Conservation (phyloP, 257 asterid genomes). For the Nicotiana tabacum region DNA sequence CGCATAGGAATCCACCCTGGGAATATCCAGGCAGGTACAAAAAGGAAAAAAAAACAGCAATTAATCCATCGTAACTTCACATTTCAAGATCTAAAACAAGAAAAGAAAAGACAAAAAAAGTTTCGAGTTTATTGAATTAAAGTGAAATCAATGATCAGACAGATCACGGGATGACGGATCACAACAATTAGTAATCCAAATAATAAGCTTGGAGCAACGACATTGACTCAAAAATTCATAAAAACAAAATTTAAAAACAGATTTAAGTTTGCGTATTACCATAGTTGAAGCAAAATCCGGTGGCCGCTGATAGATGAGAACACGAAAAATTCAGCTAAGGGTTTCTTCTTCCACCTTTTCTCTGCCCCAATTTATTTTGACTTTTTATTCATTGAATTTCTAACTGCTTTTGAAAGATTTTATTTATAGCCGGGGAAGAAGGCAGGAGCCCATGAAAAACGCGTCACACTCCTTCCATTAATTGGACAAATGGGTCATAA, state of each 20-base stretch:
- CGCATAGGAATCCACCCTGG: no score
- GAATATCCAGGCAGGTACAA: no score
- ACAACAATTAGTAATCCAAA: background rate
- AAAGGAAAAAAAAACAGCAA: background rate
- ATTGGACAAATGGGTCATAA: background rate
- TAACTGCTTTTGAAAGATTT: background rate
- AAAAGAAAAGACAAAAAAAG: background rate
- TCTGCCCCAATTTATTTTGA: background rate
- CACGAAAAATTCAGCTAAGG: background rate
- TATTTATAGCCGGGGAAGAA: background rate
- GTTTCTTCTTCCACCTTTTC: background rate
- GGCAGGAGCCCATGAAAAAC: background rate
- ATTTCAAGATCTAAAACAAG: background rate
- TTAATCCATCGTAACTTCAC: background rate
- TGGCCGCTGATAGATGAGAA: background rate
- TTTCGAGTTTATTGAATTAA: no score
- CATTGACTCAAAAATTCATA: background rate
- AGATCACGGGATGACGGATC: no score
- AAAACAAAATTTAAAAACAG: background rate
- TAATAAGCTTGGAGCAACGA: background rate
- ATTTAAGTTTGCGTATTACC: background rate
- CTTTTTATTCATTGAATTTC: background rate
- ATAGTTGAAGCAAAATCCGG: conserved; percentile 1
- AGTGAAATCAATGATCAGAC: no score
- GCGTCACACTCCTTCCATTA: conserved; percentile 10